Evolutionary conservation across 352 stramenopile genomes (phyloP), one percentile per base, ranked within the genome.

Genomic region (Saprolegnia diclina): DNA sequence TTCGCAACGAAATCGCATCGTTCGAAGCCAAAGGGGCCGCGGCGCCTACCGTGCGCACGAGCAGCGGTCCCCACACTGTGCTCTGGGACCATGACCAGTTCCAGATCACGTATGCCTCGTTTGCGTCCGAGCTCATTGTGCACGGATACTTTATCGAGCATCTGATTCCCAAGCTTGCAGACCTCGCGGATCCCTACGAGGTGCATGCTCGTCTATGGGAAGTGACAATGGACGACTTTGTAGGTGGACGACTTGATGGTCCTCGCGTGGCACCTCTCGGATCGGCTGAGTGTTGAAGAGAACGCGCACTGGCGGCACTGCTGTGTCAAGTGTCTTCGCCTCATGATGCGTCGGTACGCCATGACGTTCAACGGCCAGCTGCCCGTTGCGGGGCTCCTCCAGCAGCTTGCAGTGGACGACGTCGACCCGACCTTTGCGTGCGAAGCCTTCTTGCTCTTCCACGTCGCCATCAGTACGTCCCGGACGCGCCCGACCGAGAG

Each of bases 41-140:
- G 65, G 61, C 35, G 65, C 71, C 61, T 67, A 61, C 9, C 53
- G 69, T 24, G 67, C 54, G 29, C 5, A 35, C 29, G 29, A n/a
- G 42, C 42, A 48, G 42, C 57, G 52, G 70, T 21, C 76, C 73
- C 9, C 77, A 63, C 54, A 72, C 80, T 22, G 73, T 75, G 0
- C 74, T 76, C 3, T 94, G 86, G 86, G 76, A 92, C 56, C 76
- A 91, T 67, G 84, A 94, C 61, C 85, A 91, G 82, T 92, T 92
- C 38, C 81, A 85, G 53, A 82, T 92, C 26, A 77, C 81, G 22
- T 94, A 90, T 56, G 54, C 73, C 26, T 92, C 86, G 40, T 87
- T 92, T 50, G 74, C 91, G 35, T 67, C 76, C 13, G 84, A 94
- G 54, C 74, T 94, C 14, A 65, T 91, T 21, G 86, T 94, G 56